A percentile compares a stretch with the other conserved stretches of the same genome.
Evolutionary conservation across 164 flowering plant genomes (phyloP).

Genomic region (Aristolochia contorta): DNA sequence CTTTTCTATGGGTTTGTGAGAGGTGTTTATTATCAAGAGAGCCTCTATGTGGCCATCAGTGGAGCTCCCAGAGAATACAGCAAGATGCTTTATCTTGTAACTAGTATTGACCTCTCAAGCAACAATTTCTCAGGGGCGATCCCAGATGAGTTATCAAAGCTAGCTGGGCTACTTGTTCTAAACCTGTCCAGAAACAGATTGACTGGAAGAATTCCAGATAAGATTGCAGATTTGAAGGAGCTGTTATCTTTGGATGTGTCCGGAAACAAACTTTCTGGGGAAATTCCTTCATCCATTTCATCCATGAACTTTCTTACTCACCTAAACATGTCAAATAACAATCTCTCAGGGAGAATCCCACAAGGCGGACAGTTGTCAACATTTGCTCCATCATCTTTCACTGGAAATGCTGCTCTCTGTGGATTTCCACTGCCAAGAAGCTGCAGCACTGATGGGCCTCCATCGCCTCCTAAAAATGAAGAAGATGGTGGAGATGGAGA

Average conservation of each 20-base stretch:
- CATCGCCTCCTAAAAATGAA: no score
- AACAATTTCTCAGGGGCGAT: slow-evolving; percentile 3
- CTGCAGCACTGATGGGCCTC: no score
- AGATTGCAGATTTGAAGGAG: slow-evolving; percentile 18
- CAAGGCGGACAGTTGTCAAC: slow-evolving; percentile 16
- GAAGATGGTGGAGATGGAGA: no score
- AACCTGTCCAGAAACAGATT: slow-evolving; percentile 2
- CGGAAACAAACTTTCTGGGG: slow-evolving; percentile 30
- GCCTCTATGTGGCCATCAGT: not conserved
- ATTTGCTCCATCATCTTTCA: slow-evolving; percentile 6
- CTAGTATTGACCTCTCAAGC: slow-evolving; percentile 2
- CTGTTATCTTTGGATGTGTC: slow-evolving; percentile 42
- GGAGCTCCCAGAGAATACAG: not conserved
- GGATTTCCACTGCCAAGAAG: not conserved
- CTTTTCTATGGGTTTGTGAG: slow-evolving; percentile 3
- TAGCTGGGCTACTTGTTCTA: not conserved
- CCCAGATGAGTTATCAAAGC: not conserved
- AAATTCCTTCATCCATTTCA: slow-evolving; percentile 30
- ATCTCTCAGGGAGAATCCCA: slow-evolving; percentile 37
- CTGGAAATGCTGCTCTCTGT: not conserved
- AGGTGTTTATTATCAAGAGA: slow-evolving; percentile 2
- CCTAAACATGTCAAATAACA: slow-evolving; percentile 35
- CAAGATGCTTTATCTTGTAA: not conserved
- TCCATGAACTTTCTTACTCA: slow-evolving; percentile 19
- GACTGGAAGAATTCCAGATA: slow-evolving; percentile 25